These are phyloP conservation scores for Litsea cubeba DNA, from an alignment of 164 flowering plant genomes.

Conservation along the genomic window DNA sequence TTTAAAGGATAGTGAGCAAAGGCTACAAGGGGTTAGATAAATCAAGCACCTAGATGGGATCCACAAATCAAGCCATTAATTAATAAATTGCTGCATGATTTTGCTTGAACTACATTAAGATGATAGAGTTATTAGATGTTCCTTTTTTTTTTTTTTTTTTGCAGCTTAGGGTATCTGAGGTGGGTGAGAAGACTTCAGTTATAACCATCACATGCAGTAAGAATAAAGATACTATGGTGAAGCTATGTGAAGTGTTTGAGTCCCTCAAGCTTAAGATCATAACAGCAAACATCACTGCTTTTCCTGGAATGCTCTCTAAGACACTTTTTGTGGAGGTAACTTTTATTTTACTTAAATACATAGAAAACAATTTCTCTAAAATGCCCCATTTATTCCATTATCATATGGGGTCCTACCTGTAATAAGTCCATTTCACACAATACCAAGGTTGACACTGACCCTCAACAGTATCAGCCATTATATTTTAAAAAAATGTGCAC, in stretches of 20 bases:
- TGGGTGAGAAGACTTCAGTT: constrained; percentile 59
- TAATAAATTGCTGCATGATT: too few species aligned
- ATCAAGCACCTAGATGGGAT: too few species aligned
- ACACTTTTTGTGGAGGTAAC: constrained; percentile 74
- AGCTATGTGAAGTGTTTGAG: constrained; percentile 67
- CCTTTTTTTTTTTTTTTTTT: not conserved
- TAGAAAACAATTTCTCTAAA: not conserved
- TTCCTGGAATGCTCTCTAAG: constrained; percentile 59
- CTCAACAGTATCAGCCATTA: too few species aligned
- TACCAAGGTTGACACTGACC: not conserved
- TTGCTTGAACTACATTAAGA: too few species aligned
- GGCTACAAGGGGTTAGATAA: too few species aligned
- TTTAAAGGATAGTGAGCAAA: too few species aligned
- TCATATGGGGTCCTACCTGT: too few species aligned
- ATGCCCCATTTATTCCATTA: too few species aligned
- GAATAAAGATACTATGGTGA: constrained; percentile 72
- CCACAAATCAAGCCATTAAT: too few species aligned
- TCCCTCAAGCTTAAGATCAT: constrained; percentile 69
- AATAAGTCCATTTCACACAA: not conserved
- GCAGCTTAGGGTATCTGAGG: constrained; percentile 57
- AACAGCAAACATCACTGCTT: constrained; percentile 62
- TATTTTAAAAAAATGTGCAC: too few species aligned
- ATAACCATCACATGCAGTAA: constrained; percentile 63
- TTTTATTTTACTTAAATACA: too few species aligned
- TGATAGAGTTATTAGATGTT: too few species aligned